Conservation (phyloP, 2,329 filamentous ascomycete species). For the Cytospora paraplurivora region DNA sequence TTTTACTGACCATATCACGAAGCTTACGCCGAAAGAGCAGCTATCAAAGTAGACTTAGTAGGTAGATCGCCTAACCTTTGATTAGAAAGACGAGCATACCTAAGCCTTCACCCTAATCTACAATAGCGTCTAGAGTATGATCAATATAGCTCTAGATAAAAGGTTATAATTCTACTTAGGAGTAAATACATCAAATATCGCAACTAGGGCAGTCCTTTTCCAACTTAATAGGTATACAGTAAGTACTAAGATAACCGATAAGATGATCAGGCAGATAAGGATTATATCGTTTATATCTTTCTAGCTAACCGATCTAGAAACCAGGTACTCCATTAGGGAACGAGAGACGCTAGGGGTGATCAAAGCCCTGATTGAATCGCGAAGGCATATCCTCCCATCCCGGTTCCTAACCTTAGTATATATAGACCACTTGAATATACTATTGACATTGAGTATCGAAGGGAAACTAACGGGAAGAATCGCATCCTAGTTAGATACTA, state of each 20-base stretch:
- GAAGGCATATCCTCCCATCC: not conserved
- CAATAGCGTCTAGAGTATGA: not conserved
- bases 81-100: not conserved
- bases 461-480: not conserved
- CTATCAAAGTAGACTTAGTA: not conserved
- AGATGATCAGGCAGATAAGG: not conserved
- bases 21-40: not conserved
- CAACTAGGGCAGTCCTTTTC: not conserved
- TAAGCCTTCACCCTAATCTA: not conserved
- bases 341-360: not conserved
- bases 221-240: not conserved
- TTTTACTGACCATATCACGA: not conserved
- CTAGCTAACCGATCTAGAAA: not conserved
- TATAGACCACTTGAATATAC: not conserved
- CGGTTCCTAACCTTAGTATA: not conserved
- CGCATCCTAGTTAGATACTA: not conserved
- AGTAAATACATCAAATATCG: not conserved
- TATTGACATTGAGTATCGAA: not conserved
- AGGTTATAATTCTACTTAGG: not conserved
- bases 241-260: not conserved
- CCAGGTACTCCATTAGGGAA: not conserved
- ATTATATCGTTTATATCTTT: not conserved
- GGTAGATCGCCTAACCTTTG: not conserved
- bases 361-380: not conserved
- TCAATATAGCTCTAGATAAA: not conserved